phyloP scores from a whole-genome alignment of 1,284 basidiomycete species.

The Cutaneotrichosporon sp. region DNA sequence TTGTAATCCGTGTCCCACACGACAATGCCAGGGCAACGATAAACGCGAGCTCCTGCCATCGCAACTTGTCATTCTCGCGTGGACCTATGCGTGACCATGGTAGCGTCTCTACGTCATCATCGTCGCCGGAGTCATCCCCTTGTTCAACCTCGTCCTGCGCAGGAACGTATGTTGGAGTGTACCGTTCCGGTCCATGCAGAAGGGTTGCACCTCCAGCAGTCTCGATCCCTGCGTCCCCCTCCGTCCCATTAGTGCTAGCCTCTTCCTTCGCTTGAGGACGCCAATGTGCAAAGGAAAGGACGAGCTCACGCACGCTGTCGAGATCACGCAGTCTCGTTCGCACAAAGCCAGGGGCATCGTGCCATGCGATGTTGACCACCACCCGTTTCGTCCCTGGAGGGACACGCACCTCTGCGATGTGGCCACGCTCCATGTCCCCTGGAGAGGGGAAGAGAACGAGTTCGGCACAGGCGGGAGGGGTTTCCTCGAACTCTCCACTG shows the following conservation, averaged over 20 bases:
- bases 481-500: neutral
- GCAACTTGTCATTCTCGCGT: neutral
- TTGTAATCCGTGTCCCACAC: neutral
- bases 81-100: neutral
- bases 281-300: neutral
- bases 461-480: neutral
- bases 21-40: neutral
- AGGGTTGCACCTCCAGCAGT: neutral
- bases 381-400: neutral
- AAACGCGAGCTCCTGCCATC: slow-evolving; percentile 2
- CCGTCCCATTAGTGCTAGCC: neutral
- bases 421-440: neutral
- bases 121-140: too few species aligned
- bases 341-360: neutral
- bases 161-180: neutral
- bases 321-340: neutral
- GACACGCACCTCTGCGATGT: neutral
- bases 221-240: too few species aligned
- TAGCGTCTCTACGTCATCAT: neutral
- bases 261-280: neutral
- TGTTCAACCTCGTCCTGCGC: neutral
- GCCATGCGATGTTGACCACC: neutral
- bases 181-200: neutral
- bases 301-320: neutral
- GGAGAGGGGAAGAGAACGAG: neutral